phyloP scores from a whole-genome alignment of 331 rosid species.

The Pyracantha coccinea region DNA sequence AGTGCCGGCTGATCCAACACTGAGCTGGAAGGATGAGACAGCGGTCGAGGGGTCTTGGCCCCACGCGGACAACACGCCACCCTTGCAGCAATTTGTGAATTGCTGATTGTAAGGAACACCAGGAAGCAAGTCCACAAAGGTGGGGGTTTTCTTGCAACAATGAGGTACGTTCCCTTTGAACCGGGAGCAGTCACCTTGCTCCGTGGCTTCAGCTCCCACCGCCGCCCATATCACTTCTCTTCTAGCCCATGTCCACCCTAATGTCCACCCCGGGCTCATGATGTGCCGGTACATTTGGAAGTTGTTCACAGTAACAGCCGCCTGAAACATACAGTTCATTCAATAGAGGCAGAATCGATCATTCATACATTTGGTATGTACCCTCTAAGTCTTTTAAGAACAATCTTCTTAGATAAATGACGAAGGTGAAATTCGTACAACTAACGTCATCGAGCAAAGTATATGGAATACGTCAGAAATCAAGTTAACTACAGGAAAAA shows the following conservation, averaged over 20 bases:
- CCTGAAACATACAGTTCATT: conserved; percentile 27
- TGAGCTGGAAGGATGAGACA: conserved; percentile 74
- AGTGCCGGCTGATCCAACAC: conserved; percentile 85
- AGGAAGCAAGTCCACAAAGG: conserved; percentile 83
- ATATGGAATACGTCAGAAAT: too few species aligned
- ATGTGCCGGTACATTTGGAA: conserved; percentile 90
- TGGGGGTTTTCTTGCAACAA: conserved; percentile 81
- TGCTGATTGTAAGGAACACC: conserved; percentile 97
- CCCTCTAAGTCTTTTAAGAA: neutral
- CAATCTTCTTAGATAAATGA: neutral
- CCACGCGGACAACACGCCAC: conserved; percentile 87
- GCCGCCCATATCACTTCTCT: conserved; percentile 82
- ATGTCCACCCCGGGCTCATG: conserved; percentile 87
- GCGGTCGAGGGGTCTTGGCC: conserved; percentile 87
- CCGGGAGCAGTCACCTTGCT: conserved; percentile 95
- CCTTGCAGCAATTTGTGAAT: conserved; percentile 81
- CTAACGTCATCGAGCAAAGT: too few species aligned
- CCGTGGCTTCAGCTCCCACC: conserved; percentile 80
- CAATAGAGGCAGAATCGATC: neutral
- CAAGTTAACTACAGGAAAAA: neutral
- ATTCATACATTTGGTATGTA: neutral
- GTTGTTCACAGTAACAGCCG: conserved; percentile 63
- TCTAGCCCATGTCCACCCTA: conserved; percentile 96
- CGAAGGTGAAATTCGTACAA: too few species aligned
- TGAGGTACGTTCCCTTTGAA: conserved; percentile 82